Percentiles rank a stretch among this genome's conserved stretches.
Conservation (phyloP, 176 grass and related monocot genomes). For the Cenchrus purpureus region DNA sequence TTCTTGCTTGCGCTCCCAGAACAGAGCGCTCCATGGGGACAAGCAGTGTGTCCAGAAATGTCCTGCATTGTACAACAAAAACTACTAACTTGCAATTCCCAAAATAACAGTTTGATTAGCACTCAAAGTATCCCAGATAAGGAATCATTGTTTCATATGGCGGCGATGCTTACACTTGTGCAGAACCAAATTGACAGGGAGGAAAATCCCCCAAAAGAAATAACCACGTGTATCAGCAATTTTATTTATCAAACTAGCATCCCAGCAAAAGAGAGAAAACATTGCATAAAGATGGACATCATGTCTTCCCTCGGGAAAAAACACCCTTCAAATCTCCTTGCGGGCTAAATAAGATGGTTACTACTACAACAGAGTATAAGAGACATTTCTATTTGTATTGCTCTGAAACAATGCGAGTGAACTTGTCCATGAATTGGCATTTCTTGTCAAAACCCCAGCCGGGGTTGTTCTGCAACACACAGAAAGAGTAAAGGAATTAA, state of each 20-base stretch:
- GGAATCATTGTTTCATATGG: not conserved
- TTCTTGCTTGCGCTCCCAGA: not conserved
- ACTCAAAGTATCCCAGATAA: not conserved
- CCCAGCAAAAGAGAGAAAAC: conserved; percentile 8
- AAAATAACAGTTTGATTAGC: not conserved
- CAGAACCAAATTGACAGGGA: not conserved
- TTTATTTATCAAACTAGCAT: conserved; percentile 59
- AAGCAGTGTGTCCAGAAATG: not conserved
- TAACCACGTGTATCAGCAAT: conserved; percentile 23
- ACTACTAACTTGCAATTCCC: not conserved
- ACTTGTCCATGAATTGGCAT: conserved; percentile 93
- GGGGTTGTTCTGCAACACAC: conserved; percentile 77
- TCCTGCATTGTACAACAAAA: not conserved
- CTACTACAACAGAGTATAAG: conserved; percentile 37
- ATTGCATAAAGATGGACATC: conserved; percentile 12
- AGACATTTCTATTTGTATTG: conserved; percentile 63
- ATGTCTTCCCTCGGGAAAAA: conserved; percentile 7
- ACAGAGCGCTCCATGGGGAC: not conserved
- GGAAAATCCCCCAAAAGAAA: conserved; percentile 12
- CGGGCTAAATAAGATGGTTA: conserved; percentile 38
- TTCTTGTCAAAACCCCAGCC: conserved; percentile 83
- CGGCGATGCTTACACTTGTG: not conserved
- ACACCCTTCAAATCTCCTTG: conserved; percentile 31
- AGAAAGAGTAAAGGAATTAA: conserved; percentile 18
- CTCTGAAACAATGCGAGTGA: conserved; percentile 72